Evolutionary conservation across 306 rosid genomes (phyloP), one percentile per base, ranked within the genome.

Genomic region (Gynostemma pentaphyllum): DNA sequence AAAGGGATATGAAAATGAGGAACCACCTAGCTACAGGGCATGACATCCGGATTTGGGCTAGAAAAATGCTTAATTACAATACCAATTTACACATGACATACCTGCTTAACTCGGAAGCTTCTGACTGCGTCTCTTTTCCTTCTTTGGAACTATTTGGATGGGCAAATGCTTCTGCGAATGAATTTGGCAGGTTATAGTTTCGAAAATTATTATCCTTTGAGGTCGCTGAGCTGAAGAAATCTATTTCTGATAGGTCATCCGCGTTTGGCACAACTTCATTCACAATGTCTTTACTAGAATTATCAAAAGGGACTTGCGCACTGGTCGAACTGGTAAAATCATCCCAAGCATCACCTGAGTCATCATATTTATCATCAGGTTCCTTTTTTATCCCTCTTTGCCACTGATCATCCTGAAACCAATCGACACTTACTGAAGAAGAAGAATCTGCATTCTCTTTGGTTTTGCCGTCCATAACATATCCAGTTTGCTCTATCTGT

Each of bases 261-360:
- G 71, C 69, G 52, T 82, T 68, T 16, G 75, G 59, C 29, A 61
- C 57, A 32, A 72, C 37, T 46, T 71, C 65, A 67, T 72, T 62
- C 10, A 63, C 62, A 26, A 57, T 56, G 75, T 83, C 84, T 64
- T 76, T 70, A 74, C 65, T 27, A 71, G 72, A 66, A 78, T 51
- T 74, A 57, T 15, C 56, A 44, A 75, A 70, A 66, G 83, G 75
- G 75, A 71, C 78, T 54, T 62, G 79, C 22, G 41, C 62, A 59
- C 70, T 62, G 70, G 83, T 53, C 21, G 64, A 78, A 78, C 79
- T 75, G 24, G 83, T 48, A 70, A 86, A 80, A 75, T 46, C 84
- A 76, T 79, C 76, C 95, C 89, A 86, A n/a, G 40, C 76, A 68
- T 84, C 87, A 70, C 79, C 77, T 30, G 83, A 71, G 67, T 69